A percentile compares a stretch with the other conserved stretches of the same genome.
Conservation (phyloP, 176 grass and related monocot genomes). For the Microstegium vimineum region DNA sequence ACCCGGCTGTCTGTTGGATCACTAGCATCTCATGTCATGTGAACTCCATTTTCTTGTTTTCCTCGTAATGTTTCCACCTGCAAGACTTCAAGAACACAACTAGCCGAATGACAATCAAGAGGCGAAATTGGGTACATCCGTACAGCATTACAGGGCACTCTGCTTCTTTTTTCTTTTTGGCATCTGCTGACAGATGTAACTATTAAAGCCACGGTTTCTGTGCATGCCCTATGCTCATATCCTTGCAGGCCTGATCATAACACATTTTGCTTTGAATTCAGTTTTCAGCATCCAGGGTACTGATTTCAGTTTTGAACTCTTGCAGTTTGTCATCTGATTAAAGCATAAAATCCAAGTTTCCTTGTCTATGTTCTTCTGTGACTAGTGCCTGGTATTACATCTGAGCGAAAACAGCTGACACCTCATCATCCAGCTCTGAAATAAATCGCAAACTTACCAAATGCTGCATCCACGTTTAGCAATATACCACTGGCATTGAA, state of each 20-base stretch:
- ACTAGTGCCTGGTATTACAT: neutral
- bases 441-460: neutral
- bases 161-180: neutral
- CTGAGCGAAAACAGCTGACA: neutral
- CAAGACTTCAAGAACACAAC: neutral
- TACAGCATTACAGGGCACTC: neutral
- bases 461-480: neutral
- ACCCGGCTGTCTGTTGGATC: neutral
- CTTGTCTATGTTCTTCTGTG: neutral
- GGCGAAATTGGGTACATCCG: neutral
- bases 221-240: neutral
- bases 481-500: neutral
- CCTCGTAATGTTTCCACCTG: neutral
- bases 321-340: neutral
- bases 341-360: neutral
- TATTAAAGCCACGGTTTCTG: too few species aligned
- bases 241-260: neutral
- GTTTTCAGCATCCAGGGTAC: neutral
- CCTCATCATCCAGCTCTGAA: neutral
- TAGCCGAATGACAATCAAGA: neutral
- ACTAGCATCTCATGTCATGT: slow-evolving; percentile 13
- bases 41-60: slow-evolving; percentile 5
- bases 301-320: neutral
- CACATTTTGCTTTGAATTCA: neutral
- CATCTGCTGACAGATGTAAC: neutral